phyloP scores from a whole-genome alignment of 2,329 filamentous ascomycete species.

The Venturiaceae sp. region DNA sequence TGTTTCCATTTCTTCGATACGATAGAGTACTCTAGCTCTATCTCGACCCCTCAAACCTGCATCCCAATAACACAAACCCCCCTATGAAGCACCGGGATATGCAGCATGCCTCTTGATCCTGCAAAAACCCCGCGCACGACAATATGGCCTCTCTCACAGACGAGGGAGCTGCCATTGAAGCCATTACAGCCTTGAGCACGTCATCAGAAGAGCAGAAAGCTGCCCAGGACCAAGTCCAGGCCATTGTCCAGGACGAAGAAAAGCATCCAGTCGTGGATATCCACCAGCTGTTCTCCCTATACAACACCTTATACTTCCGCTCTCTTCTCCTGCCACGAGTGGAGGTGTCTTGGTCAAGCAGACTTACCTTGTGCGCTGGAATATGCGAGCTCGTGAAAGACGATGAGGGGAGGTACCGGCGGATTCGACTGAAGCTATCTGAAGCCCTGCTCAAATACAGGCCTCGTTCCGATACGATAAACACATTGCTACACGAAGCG shows the following conservation, averaged over 20 bases:
- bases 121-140: not conserved
- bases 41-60: not conserved
- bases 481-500: slow-evolving; percentile 34
- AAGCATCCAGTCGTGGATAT: slow-evolving; percentile 30
- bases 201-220: slow-evolving; percentile 23
- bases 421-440: slow-evolving; percentile 32
- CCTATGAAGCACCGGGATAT: not conserved
- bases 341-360: slow-evolving; percentile 32
- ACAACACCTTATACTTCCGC: slow-evolving; percentile 33
- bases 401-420: slow-evolving; percentile 23
- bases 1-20: not conserved
- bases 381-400: slow-evolving; percentile 34
- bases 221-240: slow-evolving; percentile 23
- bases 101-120: not conserved
- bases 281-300: slow-evolving; percentile 29
- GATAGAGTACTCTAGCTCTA: no score
- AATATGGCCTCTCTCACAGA: slow-evolving; percentile 24
- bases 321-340: slow-evolving; percentile 27
- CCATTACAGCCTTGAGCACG: slow-evolving; percentile 24
- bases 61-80: not conserved
- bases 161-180: slow-evolving; percentile 28
- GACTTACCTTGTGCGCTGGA: slow-evolving; percentile 35
- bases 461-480: slow-evolving; percentile 30
- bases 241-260: slow-evolving; percentile 23
- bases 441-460: slow-evolving; percentile 34